phyloP scores from a whole-genome alignment of 352 stramenopile genomes.

The Phytophthora capsici region DNA sequence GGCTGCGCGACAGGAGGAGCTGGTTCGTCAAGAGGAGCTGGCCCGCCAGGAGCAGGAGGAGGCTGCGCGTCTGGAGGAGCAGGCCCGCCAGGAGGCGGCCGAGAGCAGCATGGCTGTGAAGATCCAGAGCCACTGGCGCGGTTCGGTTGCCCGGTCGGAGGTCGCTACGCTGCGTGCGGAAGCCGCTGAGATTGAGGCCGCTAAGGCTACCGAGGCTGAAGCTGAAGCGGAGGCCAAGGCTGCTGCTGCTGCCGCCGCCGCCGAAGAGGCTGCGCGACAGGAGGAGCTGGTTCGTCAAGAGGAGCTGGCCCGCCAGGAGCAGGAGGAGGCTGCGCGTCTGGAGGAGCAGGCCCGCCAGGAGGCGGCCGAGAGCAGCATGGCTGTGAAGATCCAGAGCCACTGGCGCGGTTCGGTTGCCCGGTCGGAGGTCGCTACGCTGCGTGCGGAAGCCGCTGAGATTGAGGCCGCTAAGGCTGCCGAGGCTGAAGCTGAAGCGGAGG shows the following conservation, averaged over 20 bases:
- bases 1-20: neutral
- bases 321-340: neutral
- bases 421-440: slow-evolving; percentile 4
- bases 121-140: slow-evolving; percentile 42
- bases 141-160: slow-evolving; percentile 17
- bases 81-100: slow-evolving; percentile 4
- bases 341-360: slow-evolving; percentile 1
- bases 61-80: neutral
- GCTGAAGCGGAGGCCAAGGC: slow-evolving; percentile 1
- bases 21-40: neutral
- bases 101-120: slow-evolving; percentile 24
- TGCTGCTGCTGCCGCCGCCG: neutral
- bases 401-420: slow-evolving; percentile 28
- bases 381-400: slow-evolving; percentile 33
- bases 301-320: slow-evolving; percentile 2
- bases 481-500: neutral
- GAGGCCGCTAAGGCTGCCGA: neutral
- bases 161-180: slow-evolving; percentile 13
- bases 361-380: slow-evolving; percentile 7
- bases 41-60: slow-evolving; percentile 3
- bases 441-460: neutral
- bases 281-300: slow-evolving; percentile 1
- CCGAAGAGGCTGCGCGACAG: neutral
- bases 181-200: neutral
- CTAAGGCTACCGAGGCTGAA: neutral